These are phyloP conservation scores for Galerina marginata DNA, from an alignment of 768 basidiomycete genomes.

Conservation along the genomic window DNA sequence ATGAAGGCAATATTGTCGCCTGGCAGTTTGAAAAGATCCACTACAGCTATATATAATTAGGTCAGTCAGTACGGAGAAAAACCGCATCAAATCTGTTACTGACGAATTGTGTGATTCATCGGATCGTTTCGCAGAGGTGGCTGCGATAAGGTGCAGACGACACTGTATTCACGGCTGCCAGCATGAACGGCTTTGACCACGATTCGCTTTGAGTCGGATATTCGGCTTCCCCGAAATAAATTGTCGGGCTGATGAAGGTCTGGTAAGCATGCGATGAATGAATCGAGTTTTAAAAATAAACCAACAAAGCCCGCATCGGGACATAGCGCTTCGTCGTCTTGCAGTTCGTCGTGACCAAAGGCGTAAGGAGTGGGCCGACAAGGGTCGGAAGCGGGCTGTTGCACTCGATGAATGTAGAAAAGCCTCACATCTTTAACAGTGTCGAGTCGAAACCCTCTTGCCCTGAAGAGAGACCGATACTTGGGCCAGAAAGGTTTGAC, in stretches of 20 bases:
- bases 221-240: slow-evolving; percentile 69
- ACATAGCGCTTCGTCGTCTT: slow-evolving; percentile 62
- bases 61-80: neutral
- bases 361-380: slow-evolving; percentile 20
- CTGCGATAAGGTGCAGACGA: slow-evolving; percentile 60
- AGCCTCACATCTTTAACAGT: slow-evolving; percentile 71
- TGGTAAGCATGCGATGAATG: slow-evolving; percentile 6
- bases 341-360: slow-evolving; percentile 14
- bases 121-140: slow-evolving; percentile 58
- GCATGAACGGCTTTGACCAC: slow-evolving; percentile 74
- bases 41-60: slow-evolving; percentile 51
- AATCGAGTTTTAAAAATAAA: slow-evolving; percentile 13
- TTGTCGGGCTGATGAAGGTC: slow-evolving; percentile 61
- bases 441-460: slow-evolving; percentile 66
- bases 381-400: slow-evolving; percentile 14
- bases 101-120: slow-evolving; percentile 81
- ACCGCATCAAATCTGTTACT: slow-evolving; percentile 30
- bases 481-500: slow-evolving; percentile 65
- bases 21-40: slow-evolving; percentile 62
- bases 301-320: slow-evolving; percentile 75
- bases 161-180: slow-evolving; percentile 64
- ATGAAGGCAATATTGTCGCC: slow-evolving; percentile 65
- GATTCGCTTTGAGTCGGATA: slow-evolving; percentile 55
- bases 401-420: slow-evolving; percentile 46
- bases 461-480: slow-evolving; percentile 52